Evolutionary conservation across 345 rosid genomes (phyloP), one percentile per base, ranked within the genome.

Genomic region (Streptanthus diversifolius): DNA sequence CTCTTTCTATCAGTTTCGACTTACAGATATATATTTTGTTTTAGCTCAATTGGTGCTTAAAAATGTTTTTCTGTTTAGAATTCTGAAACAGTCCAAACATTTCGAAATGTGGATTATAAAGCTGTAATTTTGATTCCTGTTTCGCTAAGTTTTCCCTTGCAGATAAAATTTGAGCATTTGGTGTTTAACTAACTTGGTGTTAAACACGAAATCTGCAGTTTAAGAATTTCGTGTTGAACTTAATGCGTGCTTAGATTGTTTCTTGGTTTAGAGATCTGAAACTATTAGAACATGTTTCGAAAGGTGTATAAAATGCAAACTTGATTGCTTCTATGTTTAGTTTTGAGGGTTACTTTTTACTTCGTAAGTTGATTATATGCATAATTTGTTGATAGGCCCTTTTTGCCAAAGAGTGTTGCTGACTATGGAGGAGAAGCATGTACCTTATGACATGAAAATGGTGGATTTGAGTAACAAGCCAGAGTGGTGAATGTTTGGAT

Each of bases 401-500:
- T 95, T 93, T 82, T 88, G 89, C 79, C 98, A 89, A 76, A 91
- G 90, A 78, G 97, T 91, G 36, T 76, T 89, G 66, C 79, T 91
- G 66, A 88, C 97, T 21, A 64, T 93, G 84, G 97, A 91, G 87
- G 97, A 93, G 75, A 93, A 93, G 83, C 84, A 88, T 78, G 80
- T 93, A 5, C 89, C 90, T 60, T 91, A 93, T 70, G 88, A 91
- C 79, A 76, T 86, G 88, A 91, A 89, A 84, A 80, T 89, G 83
- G 89, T 91, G 32, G 97, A 95, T 80, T 79, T 91, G 78, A 66
- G 71, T 37, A 89, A 88, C 82, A 91, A 91, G 77, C 96, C 99
- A 4, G 96, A 95, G 79, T 95, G 97, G 99, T 95, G 70, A 80
- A 52, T 69, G 4, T 48, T 67, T 64, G 9, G 22, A 24, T 49